Conservation (phyloP, 2,329 filamentous ascomycete species). For the Cladosporium halotolerans region DNA sequence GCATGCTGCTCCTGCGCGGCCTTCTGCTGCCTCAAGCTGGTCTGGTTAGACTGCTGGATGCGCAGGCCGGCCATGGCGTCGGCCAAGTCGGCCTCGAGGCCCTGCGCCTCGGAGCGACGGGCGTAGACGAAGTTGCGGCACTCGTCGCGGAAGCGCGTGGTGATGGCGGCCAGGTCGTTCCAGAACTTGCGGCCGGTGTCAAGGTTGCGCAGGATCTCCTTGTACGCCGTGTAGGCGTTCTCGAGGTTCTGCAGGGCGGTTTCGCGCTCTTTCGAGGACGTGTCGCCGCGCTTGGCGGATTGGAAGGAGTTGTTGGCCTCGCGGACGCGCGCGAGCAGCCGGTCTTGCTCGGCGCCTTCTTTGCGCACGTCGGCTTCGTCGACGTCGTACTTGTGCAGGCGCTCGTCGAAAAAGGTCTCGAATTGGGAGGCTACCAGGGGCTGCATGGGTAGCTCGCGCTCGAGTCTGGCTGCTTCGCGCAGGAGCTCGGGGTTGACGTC, state of each 20-base stretch:
- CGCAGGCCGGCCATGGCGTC: slow-evolving; percentile 55
- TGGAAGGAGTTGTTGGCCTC: slow-evolving; percentile 75
- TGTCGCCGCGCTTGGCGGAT: slow-evolving; percentile 61
- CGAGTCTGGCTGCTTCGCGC: slow-evolving; percentile 73
- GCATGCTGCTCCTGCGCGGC: slow-evolving; percentile 30
- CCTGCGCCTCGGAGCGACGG: slow-evolving; percentile 71
- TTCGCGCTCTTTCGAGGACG: slow-evolving; percentile 67
- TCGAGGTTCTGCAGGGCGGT: slow-evolving; percentile 81
- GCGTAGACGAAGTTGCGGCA: slow-evolving; percentile 72
- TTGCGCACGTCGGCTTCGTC: slow-evolving; percentile 66
- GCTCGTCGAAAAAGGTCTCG: slow-evolving; percentile 79
- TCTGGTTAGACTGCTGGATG: slow-evolving; percentile 39
- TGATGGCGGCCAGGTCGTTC: slow-evolving; percentile 86
- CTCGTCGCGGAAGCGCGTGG: slow-evolving; percentile 77
- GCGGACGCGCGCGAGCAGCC: slow-evolving; percentile 61
- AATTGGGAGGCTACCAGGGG: slow-evolving; percentile 84
- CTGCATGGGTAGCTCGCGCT: slow-evolving; percentile 79
- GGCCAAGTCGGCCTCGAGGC: slow-evolving; percentile 62
- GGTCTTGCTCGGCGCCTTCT: slow-evolving; percentile 73
- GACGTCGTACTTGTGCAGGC: slow-evolving; percentile 72
- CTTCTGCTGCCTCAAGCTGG: slow-evolving; percentile 40
- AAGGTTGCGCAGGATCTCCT: slow-evolving; percentile 86
- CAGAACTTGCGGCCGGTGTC: slow-evolving; percentile 94
- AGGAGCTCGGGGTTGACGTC: slow-evolving; percentile 81
- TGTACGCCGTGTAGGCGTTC: slow-evolving; percentile 90